Evolutionary conservation across 768 basidiomycete species (phyloP).

Genomic region (Psilocybe sp.): DNA sequence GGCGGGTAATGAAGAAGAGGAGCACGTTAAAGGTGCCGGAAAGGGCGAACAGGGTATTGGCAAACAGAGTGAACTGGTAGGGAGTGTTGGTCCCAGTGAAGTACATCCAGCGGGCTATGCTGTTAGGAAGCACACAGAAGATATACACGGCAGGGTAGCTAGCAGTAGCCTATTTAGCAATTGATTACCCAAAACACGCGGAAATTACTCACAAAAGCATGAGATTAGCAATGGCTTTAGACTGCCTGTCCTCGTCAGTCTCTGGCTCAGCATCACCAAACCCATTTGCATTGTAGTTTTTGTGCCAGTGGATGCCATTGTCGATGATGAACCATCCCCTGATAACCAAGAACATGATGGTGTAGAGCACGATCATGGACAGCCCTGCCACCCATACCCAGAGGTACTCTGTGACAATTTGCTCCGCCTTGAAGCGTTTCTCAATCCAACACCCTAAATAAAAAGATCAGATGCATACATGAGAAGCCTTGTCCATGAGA

Average conservation of each 20-base stretch:
- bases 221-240: slow-evolving; percentile 33
- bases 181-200: background rate
- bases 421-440: slow-evolving; percentile 28
- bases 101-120: slow-evolving; percentile 33
- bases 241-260: slow-evolving; percentile 21
- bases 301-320: slow-evolving; percentile 19
- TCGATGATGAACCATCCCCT: slow-evolving; percentile 32
- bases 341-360: slow-evolving; percentile 42
- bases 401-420: slow-evolving; percentile 47
- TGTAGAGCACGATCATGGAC: slow-evolving; percentile 40
- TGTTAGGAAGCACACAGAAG: slow-evolving; percentile 38
- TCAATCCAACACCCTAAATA: slow-evolving; percentile 54
- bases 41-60: slow-evolving; percentile 37
- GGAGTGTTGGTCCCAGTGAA: slow-evolving; percentile 29
- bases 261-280: slow-evolving; percentile 8
- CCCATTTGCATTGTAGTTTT: slow-evolving; percentile 4
- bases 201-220: slow-evolving; percentile 44
- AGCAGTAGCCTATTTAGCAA: background rate
- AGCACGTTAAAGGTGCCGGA: slow-evolving; percentile 45
- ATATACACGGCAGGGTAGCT: slow-evolving; percentile 49
- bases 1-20: slow-evolving; percentile 31
- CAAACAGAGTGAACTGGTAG: slow-evolving; percentile 34
- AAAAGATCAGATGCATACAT: background rate
- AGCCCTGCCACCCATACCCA: slow-evolving; percentile 50
- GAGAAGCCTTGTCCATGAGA: background rate